Evolutionary conservation across 371 early-diverging fungal species (phyloP).

Genomic region (Syncephalastrum racemosum): DNA sequence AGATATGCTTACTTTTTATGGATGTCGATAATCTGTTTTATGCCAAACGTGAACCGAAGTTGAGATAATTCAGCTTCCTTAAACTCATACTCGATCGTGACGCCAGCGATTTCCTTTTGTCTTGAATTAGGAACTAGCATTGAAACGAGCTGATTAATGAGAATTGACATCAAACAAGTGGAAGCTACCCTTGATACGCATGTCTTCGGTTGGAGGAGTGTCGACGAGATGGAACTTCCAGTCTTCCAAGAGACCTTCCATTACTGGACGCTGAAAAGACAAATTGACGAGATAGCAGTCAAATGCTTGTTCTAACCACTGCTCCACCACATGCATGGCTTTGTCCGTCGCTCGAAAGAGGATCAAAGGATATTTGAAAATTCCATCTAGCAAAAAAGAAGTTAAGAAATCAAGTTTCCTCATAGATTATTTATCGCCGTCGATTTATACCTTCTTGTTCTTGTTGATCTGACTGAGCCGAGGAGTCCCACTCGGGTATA

Average conservation of each 20-base stretch:
- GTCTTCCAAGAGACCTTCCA: slow-evolving; percentile 2
- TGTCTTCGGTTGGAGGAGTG: neutral
- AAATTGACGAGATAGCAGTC: slow-evolving; percentile 6
- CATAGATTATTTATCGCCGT: too few species aligned
- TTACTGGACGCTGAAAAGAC: neutral
- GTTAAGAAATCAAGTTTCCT: too few species aligned
- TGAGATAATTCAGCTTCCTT: too few species aligned
- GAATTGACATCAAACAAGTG: neutral
- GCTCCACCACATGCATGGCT: neutral
- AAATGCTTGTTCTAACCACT: slow-evolving; percentile 1
- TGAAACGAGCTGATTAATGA: neutral
- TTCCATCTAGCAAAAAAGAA: too few species aligned
- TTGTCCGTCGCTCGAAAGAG: too few species aligned
- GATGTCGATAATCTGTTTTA: neutral
- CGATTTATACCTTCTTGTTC: too few species aligned
- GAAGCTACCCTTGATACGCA: slow-evolving; percentile 1
- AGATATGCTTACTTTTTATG: slow-evolving; percentile 1
- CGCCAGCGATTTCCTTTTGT: neutral
- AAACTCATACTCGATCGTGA: neutral
- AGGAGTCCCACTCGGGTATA: too few species aligned
- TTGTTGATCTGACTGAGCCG: too few species aligned
- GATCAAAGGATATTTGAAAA: too few species aligned
- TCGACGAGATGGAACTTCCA: slow-evolving; percentile 5
- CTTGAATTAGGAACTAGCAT: neutral
- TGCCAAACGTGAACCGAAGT: neutral